Evolutionary conservation across 495 filamentous ascomycete genomes (phyloP), one percentile per base, ranked within the genome.

Genomic region (Tetracladium setigerum): DNA sequence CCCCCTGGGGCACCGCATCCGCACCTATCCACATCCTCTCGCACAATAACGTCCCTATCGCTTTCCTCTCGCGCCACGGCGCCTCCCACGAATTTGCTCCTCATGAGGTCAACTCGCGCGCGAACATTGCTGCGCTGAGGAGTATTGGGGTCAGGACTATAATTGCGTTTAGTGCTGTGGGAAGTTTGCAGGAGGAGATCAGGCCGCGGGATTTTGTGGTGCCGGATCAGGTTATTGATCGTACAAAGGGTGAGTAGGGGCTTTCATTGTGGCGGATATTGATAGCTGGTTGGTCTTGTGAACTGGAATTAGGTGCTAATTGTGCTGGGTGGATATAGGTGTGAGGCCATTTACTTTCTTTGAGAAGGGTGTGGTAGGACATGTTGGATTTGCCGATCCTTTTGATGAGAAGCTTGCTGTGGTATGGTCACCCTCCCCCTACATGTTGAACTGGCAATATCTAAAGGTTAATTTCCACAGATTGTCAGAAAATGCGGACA

Each of bases 171-270:
- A 87, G 83, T 52, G 92, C 94, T 44, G 92, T 99, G 60, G 92
- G 92, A 52, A 90, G 84, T 61, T 72, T 99, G 59, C 84, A 82
- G 58, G 91, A 95, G 67, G 78, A 86, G 55, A 90, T 99, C 64
- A 82, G 81, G 67, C 92, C 92, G 39, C 82, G 90, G 59, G 94
- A 99, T 69, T 99, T 99, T 63, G 85, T 96, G 31, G 75, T 99
- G 12, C 90, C 89, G 13, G 88, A 95, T 65, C 92, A 96, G 72
- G 79, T 97, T 63, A 95, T 97, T 66, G 92, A 99, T 67, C 88
- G 92, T 52, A 99, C 92, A 54, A 96, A 95, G 74, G 92, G 92
- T 57, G 27, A 14, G 45, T 35, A 5, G 22, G 22, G 7, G 3
- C 22, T 27, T 27, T 27, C 22, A n/a, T 27, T 27, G 3, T 7